Conservation (phyloP, 768 basidiomycete species). For the Mrakia blollopis region DNA sequence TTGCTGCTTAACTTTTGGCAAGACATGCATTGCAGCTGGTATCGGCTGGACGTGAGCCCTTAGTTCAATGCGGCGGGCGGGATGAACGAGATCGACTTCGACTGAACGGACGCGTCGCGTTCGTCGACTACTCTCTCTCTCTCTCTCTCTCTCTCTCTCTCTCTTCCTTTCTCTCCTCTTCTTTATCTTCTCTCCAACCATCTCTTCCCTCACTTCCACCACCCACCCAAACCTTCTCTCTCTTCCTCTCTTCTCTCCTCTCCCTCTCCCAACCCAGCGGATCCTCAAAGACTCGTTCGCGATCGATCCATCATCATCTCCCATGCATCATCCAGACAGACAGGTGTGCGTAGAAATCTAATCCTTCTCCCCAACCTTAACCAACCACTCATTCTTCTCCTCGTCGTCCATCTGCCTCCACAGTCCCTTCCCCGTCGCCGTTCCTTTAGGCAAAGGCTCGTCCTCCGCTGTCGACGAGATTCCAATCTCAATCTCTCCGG, state of each 20-base stretch:
- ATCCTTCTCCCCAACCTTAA: slow-evolving; percentile 48
- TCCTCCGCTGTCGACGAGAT: slow-evolving; percentile 60
- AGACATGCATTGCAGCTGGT: neutral
- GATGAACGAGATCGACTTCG: neutral
- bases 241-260: no score
- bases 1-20: no score
- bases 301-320: no score
- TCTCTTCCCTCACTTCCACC: no score
- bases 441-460: slow-evolving; percentile 15
- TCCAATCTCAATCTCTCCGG: slow-evolving; percentile 91
- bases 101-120: neutral
- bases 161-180: neutral
- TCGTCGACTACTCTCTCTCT: neutral
- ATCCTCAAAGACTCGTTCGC: no score
- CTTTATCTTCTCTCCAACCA: neutral
- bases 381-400: slow-evolving; percentile 46
- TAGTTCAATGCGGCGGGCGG: no score
- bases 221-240: no score
- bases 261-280: no score
- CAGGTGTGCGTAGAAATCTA: no score
- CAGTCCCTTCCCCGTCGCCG: slow-evolving; percentile 38
- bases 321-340: no score
- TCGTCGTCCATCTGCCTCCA: slow-evolving; percentile 47
- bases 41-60: neutral
- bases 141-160: neutral